Percentiles rank a stretch among this genome's conserved stretches.
Evolutionary conservation across 2,329 filamentous ascomycete genomes (phyloP).

Genomic region (Penicillium paneum): DNA sequence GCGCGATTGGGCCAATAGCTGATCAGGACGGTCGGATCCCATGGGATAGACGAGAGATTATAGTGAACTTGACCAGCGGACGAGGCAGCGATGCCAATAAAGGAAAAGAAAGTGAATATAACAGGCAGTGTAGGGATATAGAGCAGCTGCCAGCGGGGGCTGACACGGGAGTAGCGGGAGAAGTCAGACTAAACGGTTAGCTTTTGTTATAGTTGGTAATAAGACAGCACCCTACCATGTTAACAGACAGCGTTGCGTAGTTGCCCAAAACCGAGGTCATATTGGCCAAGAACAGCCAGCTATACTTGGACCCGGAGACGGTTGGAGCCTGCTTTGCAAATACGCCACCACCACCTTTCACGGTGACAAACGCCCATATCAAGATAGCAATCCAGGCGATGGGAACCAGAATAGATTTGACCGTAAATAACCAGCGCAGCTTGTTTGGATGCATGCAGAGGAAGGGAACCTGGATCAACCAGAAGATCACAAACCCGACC

Average conservation of each 20-base stretch:
- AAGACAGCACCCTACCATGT: conserved; percentile 30
- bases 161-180: conserved; percentile 50
- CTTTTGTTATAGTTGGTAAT: background rate
- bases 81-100: conserved; percentile 46
- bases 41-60: conserved; percentile 36
- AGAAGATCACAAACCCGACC: conserved; percentile 46
- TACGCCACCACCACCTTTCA: conserved; percentile 49
- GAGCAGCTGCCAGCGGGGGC: conserved; percentile 49
- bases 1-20: conserved; percentile 40
- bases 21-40: conserved; percentile 45
- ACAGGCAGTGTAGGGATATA: conserved; percentile 53
- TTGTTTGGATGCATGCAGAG: conserved; percentile 45
- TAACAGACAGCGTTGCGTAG: conserved; percentile 53
- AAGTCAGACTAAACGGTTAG: conserved; percentile 49
- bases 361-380: conserved; percentile 59
- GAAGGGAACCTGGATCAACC: conserved; percentile 46
- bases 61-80: conserved; percentile 41
- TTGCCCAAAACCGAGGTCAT: conserved; percentile 51
- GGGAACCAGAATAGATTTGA: conserved; percentile 49
- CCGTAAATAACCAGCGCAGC: conserved; percentile 37
- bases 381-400: conserved; percentile 61
- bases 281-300: conserved; percentile 53
- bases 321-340: conserved; percentile 45
- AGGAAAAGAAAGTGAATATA: conserved; percentile 54
- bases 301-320: conserved; percentile 51